Conservation (phyloP, 2,329 filamentous ascomycete genomes). For the Penicillium rolfsii region DNA sequence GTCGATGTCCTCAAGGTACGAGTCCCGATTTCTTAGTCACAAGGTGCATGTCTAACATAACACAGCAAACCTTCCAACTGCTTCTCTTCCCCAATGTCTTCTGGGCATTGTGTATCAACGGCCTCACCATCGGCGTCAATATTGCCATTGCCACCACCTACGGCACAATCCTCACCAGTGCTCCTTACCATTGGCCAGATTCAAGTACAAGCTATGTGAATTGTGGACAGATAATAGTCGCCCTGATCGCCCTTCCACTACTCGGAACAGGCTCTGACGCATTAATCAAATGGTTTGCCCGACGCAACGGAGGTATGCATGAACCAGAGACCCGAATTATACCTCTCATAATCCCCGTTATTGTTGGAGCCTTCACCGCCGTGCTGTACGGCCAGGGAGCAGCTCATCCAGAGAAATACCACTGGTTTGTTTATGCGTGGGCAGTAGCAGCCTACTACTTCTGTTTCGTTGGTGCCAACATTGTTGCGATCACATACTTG, state of each 20-base stretch:
- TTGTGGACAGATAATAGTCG: conserved; percentile 45
- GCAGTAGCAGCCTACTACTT: conserved; percentile 31
- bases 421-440: conserved; percentile 31
- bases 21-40: background rate
- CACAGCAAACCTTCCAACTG: conserved; percentile 36
- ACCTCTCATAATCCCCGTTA: conserved; percentile 40
- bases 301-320: conserved; percentile 44
- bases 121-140: conserved; percentile 46
- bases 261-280: conserved; percentile 46
- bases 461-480: conserved; percentile 44
- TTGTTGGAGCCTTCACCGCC: conserved; percentile 42
- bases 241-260: conserved; percentile 44
- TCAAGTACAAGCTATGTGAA: conserved; percentile 44
- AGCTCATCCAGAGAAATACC: conserved; percentile 35
- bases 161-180: conserved; percentile 38
- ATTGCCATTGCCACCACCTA: conserved; percentile 51
- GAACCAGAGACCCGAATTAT: conserved; percentile 47
- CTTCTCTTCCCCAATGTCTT: conserved; percentile 50
- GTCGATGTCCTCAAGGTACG: conserved; percentile 27
- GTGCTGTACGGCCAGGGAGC: conserved; percentile 47
- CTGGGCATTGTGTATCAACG: conserved; percentile 48
- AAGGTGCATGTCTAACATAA: conserved; percentile 16
- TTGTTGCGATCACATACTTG: conserved; percentile 50
- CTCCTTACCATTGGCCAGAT: conserved; percentile 46
- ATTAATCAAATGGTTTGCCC: conserved; percentile 41